Conservation (phyloP, 2,329 filamentous ascomycete species). For the Lecanicillium sp. region DNA sequence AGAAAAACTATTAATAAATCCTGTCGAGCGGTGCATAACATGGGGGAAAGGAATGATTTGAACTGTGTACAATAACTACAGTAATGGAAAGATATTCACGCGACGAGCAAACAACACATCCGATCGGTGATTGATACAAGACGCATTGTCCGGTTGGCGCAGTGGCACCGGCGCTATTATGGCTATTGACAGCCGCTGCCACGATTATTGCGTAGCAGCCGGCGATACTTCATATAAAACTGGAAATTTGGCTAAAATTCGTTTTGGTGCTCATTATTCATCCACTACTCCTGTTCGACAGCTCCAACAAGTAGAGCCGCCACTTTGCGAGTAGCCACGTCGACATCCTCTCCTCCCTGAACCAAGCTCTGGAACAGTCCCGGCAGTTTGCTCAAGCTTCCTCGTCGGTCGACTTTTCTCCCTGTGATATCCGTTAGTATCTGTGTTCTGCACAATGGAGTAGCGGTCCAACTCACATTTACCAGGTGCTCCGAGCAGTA, state of each 20-base stretch:
- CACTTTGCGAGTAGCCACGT: constrained; percentile 50
- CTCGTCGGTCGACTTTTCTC: constrained; percentile 49
- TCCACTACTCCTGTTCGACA: neutral
- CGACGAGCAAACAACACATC: too few relatives aligned
- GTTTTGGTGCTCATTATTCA: neutral
- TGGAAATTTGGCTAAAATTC: too few relatives aligned
- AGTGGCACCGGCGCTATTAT: too few relatives aligned
- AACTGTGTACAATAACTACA: neutral
- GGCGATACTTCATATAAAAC: too few relatives aligned
- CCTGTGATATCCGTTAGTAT: constrained; percentile 30
- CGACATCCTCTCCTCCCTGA: constrained; percentile 44
- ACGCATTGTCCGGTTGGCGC: too few relatives aligned
- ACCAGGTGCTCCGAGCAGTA: constrained; percentile 48
- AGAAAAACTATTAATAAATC: neutral
- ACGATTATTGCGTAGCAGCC: too few relatives aligned
- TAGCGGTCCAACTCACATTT: constrained; percentile 51
- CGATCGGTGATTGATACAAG: too few relatives aligned
- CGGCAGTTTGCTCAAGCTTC: constrained; percentile 50
- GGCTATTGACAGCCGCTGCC: too few relatives aligned
- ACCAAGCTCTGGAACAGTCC: constrained; percentile 54
- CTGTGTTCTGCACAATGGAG: too few relatives aligned
- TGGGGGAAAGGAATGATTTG: neutral
- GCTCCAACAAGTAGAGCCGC: constrained; percentile 45
- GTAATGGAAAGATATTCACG: too few relatives aligned
- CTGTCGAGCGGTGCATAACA: neutral